Evolutionary conservation across 306 rosid species (phyloP).

Genomic region (Herpetospermum pedunculosum): DNA sequence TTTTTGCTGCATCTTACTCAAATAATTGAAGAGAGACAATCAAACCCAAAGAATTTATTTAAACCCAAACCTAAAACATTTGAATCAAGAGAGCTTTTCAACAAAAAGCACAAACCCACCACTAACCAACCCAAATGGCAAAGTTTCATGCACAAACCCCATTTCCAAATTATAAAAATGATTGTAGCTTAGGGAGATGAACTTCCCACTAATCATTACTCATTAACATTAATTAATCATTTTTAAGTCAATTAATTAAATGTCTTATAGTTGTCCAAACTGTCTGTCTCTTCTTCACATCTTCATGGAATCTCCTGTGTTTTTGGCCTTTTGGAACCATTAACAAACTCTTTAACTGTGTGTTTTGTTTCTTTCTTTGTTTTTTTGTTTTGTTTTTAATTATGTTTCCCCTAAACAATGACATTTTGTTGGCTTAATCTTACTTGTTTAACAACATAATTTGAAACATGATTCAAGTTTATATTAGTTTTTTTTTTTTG

Average conservation of each 20-base stretch:
- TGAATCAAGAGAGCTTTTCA: background rate
- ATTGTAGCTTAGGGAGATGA: background rate
- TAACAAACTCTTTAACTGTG: background rate
- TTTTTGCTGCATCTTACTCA: too few relatives aligned
- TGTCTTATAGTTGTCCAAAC: background rate
- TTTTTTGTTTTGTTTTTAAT: background rate
- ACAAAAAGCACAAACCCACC: background rate
- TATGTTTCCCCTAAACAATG: background rate
- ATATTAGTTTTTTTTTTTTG: background rate
- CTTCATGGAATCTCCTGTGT: constrained; percentile 1
- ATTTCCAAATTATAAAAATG: background rate
- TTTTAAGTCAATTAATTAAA: background rate
- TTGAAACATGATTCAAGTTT: constrained; percentile 2
- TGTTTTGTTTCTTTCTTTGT: background rate
- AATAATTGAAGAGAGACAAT: too few relatives aligned
- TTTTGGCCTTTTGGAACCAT: background rate
- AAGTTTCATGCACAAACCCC: background rate
- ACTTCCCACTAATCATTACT: background rate
- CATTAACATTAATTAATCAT: background rate
- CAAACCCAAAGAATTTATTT: too few relatives aligned
- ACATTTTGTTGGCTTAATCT: background rate
- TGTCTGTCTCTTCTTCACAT: background rate
- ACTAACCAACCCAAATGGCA: background rate
- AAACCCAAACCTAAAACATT: background rate
- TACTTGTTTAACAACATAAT: background rate